Evolutionary conservation across 1,284 basidiomycete genomes (phyloP).

Genomic region (Psilocybe mexicana): DNA sequence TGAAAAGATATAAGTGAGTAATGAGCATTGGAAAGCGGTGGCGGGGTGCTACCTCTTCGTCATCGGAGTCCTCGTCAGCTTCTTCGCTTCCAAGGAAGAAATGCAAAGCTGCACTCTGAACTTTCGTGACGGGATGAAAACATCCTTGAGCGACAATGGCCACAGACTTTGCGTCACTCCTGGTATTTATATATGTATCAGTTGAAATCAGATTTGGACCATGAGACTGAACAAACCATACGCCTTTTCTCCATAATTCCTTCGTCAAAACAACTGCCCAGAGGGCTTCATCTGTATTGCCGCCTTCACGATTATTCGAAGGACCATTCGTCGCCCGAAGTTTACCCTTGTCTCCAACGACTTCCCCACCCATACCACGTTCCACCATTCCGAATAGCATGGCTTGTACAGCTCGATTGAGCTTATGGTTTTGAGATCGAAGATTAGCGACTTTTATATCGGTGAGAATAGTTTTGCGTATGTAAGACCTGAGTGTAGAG

Average conservation of each 20-base stretch:
- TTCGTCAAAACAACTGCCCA: conserved; percentile 96
- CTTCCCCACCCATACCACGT: conserved; percentile 81
- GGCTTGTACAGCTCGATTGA: conserved; percentile 95
- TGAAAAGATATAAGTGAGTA: conserved; percentile 27
- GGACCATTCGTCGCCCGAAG: conserved; percentile 45
- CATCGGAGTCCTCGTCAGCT: conserved; percentile 70
- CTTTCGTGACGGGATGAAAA: conserved; percentile 93
- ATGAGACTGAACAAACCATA: conserved; percentile 60
- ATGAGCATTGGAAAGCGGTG: conserved; percentile 1
- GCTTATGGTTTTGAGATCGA: conserved; percentile 90
- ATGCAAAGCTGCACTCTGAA: conserved; percentile 94
- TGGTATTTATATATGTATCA: conserved; percentile 27
- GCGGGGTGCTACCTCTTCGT: conserved; percentile 54
- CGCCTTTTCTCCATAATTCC: conserved; percentile 92
- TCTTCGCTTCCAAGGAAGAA: conserved; percentile 93
- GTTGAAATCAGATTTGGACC: neutral
- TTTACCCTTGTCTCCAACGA: conserved; percentile 82
- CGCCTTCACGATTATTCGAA: conserved; percentile 43
- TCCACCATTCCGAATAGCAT: conserved; percentile 97
- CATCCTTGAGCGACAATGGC: conserved; percentile 92
- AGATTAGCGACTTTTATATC: conserved; percentile 93
- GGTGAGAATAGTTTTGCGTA: conserved; percentile 94
- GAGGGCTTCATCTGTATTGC: conserved; percentile 85
- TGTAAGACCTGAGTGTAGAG: conserved; percentile 78
- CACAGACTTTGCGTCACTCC: conserved; percentile 92